Conservation (phyloP, 2,329 filamentous ascomycete species). For the Apiospora phragmitis region DNA sequence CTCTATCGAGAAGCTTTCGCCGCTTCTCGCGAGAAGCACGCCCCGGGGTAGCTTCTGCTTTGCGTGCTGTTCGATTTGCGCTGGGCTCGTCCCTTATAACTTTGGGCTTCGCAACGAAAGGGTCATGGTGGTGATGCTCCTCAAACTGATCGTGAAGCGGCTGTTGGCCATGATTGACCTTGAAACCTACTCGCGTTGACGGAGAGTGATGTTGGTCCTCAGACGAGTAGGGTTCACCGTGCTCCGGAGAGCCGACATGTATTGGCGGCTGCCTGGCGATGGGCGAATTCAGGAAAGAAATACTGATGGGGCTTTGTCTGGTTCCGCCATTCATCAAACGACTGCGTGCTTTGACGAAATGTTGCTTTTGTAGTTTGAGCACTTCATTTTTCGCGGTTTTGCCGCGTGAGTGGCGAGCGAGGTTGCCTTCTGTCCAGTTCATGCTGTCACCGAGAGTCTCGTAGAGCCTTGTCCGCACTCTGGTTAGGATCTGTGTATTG, state of each 20-base stretch:
- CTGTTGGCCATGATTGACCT: not conserved
- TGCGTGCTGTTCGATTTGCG: not conserved
- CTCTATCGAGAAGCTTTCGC: conserved; percentile 30
- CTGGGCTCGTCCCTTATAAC: not conserved
- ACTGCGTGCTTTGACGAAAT: conserved; percentile 46
- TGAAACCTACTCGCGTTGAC: too few species aligned
- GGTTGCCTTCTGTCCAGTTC: conserved; percentile 52
- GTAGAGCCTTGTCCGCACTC: not conserved
- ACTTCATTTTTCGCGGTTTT: conserved; percentile 32
- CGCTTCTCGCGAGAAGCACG: conserved; percentile 24
- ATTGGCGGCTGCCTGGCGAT: conserved; percentile 3
- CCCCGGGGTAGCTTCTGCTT: not conserved
- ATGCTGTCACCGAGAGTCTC: conserved; percentile 27
- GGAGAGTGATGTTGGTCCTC: not conserved
- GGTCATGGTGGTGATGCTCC: not conserved
- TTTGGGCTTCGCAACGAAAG: not conserved
- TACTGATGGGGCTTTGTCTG: conserved; percentile 33
- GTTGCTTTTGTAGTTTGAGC: conserved; percentile 44
- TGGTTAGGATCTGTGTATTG: not conserved
- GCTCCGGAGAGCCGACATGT: not conserved
- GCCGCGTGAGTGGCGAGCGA: conserved; percentile 42
- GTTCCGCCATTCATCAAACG: conserved; percentile 27
- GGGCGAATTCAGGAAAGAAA: conserved; percentile 27
- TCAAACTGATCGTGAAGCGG: not conserved
- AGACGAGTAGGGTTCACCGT: not conserved